Evolutionary conservation across 495 filamentous ascomycete genomes (phyloP), one percentile per base, ranked within the genome.

Genomic region (Talaromyces ruber): DNA sequence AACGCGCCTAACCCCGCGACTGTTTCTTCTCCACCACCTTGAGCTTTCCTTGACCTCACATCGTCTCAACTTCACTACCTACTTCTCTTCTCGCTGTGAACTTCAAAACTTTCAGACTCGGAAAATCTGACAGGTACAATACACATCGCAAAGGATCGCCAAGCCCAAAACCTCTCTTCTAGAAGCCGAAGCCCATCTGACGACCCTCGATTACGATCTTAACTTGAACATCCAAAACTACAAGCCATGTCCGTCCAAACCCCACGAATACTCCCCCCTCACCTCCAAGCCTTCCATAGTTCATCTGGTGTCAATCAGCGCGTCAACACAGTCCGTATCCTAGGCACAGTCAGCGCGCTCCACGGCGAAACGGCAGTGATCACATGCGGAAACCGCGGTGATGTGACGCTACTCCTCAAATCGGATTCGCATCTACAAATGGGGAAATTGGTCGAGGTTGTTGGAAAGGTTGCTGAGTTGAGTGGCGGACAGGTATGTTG

Each of bases 401-500:
- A 82, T 56, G 81, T 97, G 55, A 88, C 84, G 22, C 76, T 88
- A 18, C 77, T 87, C 59, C 70, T 97, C 71, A 93, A 89, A 69
- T 79, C 88, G 81, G 93, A 97, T 64, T 82, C 84, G 32, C 90
- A 96, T 71, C 76, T 98, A 43, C 79, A 84, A 57, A 80, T 90
- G 70, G 87, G 89, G 58, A 91, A 90, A 71, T 83, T 89, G 51
- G 86, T 89, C 18, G 95, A 98, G 75, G 76, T 98, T 63, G 87
- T 98, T 47, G 95, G 92, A 59, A 97, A 94, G 74, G 93, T 98
- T 60, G 86, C 92, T 62, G 72, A 78, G 66, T 59, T 78, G 28
- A 75, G 77, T 32, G 70, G 67, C 30, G 75, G 74, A 65, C 78
- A 79, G 67, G 72, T 76, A 50, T 37, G 28, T 24, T 58, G 56